Evolutionary conservation across 345 rosid species (phyloP), one percentile per base, ranked within the genome.

Genomic region (Gossypium sturtianum): DNA sequence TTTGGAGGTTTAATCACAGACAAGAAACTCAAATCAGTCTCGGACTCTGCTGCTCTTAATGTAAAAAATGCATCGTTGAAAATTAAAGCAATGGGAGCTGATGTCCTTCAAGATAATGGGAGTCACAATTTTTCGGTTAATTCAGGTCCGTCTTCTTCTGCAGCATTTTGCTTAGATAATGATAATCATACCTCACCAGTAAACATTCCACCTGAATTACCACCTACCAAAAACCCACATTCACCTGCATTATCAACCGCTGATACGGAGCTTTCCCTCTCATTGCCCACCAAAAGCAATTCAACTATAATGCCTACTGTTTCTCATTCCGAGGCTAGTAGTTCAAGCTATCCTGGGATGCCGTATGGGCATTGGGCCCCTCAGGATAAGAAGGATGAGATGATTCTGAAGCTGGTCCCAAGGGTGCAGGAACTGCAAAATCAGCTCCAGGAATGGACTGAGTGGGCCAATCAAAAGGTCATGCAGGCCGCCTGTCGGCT

Each of bases 381-480:
- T 8, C 82, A 34, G 70, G 89, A 84, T 73, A 87, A 83, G 81
- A 90, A 84, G 79, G 95, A 87, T 67, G 89, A 84, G 78, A 74
- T 78, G 80, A 81, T 90, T 80, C 54, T 87, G 58, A 87, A 82
- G 83, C 85, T 90, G 16, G 82, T 84, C 53, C 86, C 92, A 3
- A 83, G 81, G 76, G 78, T 79, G 73, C 84, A 44, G 65, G 86
- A 87, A 67, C 73, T 88, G 65, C 86, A 88, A 73, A 90, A 83
- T 81, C 97, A 90, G 77, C 82, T 92, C 29, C 94, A 92, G 77
- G 93, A 86, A 79, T 94, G 98, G 97, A 90, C 93, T 17, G 93
- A 94, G 22, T 94, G 98, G 98, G 93, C 95, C 48, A 90, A 92
- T 80, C 90, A 92, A 86, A 94, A 94, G 86, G 97, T 94, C 49